A percentile compares a stretch with the other conserved stretches of the same genome.
Conservation (phyloP, 768 basidiomycete species). For the Hypsizygus marmoreus region DNA sequence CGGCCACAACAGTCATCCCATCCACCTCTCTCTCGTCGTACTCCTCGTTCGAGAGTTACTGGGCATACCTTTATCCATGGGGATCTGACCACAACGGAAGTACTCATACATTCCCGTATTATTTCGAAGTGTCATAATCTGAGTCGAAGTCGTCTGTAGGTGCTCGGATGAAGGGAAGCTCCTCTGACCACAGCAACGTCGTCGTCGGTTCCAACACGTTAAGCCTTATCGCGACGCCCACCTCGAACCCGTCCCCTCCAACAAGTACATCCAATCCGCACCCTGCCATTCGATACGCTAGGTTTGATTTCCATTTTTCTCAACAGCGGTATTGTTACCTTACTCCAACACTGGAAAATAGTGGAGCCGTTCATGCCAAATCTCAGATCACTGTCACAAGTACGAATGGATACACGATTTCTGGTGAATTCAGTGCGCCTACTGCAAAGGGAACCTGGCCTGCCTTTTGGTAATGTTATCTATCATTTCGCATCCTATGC, state of each 20-base stretch:
- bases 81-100: conserved; percentile 49
- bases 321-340: neutral
- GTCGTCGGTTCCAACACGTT: conserved; percentile 37
- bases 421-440: conserved; percentile 45
- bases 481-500: neutral
- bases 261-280: conserved; percentile 42
- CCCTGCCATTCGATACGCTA: conserved; percentile 45
- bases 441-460: conserved; percentile 45
- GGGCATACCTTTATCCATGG: conserved; percentile 49
- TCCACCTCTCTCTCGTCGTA: conserved; percentile 40
- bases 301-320: conserved; percentile 19
- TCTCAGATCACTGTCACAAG: conserved; percentile 42
- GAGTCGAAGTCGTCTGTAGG: conserved; percentile 22
- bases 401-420: conserved; percentile 35
- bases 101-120: conserved; percentile 23
- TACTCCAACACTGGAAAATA: conserved; percentile 9
- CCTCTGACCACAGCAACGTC: conserved; percentile 41
- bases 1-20: conserved; percentile 41
- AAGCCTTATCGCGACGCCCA: conserved; percentile 43
- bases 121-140: neutral
- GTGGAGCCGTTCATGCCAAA: conserved; percentile 44
- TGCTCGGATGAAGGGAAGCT: conserved; percentile 45
- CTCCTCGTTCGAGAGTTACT: conserved; percentile 39
- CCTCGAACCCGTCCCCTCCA: conserved; percentile 37
- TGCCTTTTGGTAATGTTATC: conserved; percentile 38